phyloP scores from a whole-genome alignment of 306 rosid species.

The Abrus precatorius region DNA sequence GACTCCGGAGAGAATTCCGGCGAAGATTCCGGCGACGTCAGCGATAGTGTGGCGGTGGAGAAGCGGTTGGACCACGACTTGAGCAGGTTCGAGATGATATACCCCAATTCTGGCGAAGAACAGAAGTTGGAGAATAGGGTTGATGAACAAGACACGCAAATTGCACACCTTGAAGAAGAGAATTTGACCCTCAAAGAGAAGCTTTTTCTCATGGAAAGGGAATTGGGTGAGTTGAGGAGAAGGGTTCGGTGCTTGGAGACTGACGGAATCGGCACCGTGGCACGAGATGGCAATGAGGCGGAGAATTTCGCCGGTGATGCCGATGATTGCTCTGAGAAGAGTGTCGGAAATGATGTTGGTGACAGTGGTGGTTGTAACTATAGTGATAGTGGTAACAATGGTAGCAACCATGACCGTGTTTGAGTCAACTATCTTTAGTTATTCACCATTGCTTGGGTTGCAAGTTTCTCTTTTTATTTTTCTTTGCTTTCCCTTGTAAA shows the following conservation, averaged over 20 bases:
- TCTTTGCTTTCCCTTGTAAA: neutral
- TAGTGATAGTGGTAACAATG: neutral
- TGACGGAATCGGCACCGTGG: conserved; percentile 36
- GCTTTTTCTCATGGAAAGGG: conserved; percentile 72
- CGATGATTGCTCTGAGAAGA: conserved; percentile 54
- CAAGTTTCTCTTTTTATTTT: neutral
- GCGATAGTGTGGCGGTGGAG: conserved; percentile 71
- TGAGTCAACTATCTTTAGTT: neutral
- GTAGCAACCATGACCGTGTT: neutral
- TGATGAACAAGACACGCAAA: conserved; percentile 75
- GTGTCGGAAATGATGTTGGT: conserved; percentile 52
- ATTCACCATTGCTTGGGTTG: neutral
- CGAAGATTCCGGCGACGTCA: conserved; percentile 47
- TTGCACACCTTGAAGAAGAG: conserved; percentile 78
- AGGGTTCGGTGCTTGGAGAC: conserved; percentile 66
- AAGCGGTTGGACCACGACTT: conserved; percentile 62
- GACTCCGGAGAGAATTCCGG: conserved; percentile 44
- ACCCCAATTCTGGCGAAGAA: conserved; percentile 66
- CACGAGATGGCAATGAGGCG: conserved; percentile 52
- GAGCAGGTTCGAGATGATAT: conserved; percentile 83
- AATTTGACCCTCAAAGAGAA: conserved; percentile 74
- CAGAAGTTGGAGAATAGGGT: conserved; percentile 72
- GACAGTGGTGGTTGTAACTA: conserved; percentile 41
- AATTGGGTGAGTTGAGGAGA: conserved; percentile 70
- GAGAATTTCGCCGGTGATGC: conserved; percentile 50